These are phyloP conservation scores for Pseudonitzschia multiseries DNA, from an alignment of 108 stramenopile species.

Conservation along the genomic window DNA sequence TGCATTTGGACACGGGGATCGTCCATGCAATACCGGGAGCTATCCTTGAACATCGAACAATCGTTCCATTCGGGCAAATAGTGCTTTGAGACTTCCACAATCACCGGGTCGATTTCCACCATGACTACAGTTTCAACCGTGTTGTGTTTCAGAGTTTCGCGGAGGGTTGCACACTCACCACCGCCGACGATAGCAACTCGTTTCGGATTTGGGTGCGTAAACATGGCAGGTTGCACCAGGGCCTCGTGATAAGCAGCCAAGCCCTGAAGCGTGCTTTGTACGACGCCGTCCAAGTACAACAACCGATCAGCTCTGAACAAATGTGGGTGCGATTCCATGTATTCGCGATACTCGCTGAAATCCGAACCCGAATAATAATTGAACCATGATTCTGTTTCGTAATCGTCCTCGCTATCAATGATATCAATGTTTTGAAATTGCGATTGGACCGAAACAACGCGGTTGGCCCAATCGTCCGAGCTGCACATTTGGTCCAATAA, in stretches of 20 bases:
- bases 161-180: slow-evolving; percentile 74
- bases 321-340: slow-evolving; percentile 43
- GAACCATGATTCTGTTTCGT: neutral
- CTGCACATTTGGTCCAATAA: slow-evolving; percentile 2
- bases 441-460: slow-evolving; percentile 60
- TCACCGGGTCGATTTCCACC: slow-evolving; percentile 84
- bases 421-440: slow-evolving; percentile 34
- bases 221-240: slow-evolving; percentile 92
- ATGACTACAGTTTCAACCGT: slow-evolving; percentile 81
- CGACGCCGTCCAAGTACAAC: slow-evolving; percentile 66
- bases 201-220: slow-evolving; percentile 66
- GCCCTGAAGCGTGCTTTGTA: slow-evolving; percentile 53
- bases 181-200: slow-evolving; percentile 70
- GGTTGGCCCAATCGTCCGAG: slow-evolving; percentile 9
- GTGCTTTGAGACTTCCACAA: slow-evolving; percentile 67
- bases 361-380: neutral
- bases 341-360: slow-evolving; percentile 8
- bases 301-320: slow-evolving; percentile 55
- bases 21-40: slow-evolving; percentile 60
- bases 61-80: slow-evolving; percentile 65
- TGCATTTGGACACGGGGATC: slow-evolving; percentile 51
- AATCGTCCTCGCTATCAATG: slow-evolving; percentile 10
- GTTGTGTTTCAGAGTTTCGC: slow-evolving; percentile 83
- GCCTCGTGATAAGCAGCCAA: slow-evolving; percentile 82
- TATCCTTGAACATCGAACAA: slow-evolving; percentile 57